Percentiles rank a stretch among this genome's conserved stretches.
phyloP scores from a whole-genome alignment of 352 stramenopile genomes.

The Pythium aristosporum region DNA sequence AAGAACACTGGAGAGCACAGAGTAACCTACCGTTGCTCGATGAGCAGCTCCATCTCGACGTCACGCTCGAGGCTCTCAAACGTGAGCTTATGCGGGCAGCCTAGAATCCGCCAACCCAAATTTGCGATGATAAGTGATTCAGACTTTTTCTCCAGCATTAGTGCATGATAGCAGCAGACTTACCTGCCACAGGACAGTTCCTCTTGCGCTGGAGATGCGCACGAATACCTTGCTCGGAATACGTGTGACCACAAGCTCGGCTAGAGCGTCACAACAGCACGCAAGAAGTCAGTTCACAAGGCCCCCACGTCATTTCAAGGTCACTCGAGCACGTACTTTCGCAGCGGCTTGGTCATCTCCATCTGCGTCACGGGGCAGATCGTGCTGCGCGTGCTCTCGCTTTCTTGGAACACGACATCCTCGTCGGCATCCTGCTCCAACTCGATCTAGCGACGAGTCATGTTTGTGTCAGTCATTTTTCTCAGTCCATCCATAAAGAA shows the following conservation, averaged over 20 bases:
- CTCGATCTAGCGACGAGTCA: slow-evolving; percentile 51
- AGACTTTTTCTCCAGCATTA: neutral
- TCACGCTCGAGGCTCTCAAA: slow-evolving; percentile 71
- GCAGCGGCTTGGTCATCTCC: slow-evolving; percentile 73
- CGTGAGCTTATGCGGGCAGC: slow-evolving; percentile 62
- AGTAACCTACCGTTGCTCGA: slow-evolving; percentile 48
- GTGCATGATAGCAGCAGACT: neutral
- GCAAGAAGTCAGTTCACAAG: neutral
- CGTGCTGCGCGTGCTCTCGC: slow-evolving; percentile 67
- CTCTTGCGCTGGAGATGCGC: slow-evolving; percentile 68
- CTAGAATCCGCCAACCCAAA: slow-evolving; percentile 25
- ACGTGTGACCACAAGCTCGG: slow-evolving; percentile 72
- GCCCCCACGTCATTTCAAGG: neutral
- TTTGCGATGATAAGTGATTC: neutral
- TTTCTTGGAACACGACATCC: slow-evolving; percentile 81
- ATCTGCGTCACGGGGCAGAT: slow-evolving; percentile 82
- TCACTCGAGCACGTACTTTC: slow-evolving; percentile 46
- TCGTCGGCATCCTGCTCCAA: slow-evolving; percentile 63
- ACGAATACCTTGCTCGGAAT: slow-evolving; percentile 76
- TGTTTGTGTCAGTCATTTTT: neutral
- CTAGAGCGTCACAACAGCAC: slow-evolving; percentile 23
- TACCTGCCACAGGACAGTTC: slow-evolving; percentile 79
- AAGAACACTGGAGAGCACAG: too few relatives aligned
- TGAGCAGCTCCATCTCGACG: slow-evolving; percentile 86
- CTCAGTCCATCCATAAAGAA: neutral